A percentile compares a stretch with the other conserved stretches of the same genome.
These are phyloP conservation scores for Parafenestella ontariensis DNA, from an alignment of 2,329 filamentous ascomycete genomes.

Conservation along the genomic window DNA sequence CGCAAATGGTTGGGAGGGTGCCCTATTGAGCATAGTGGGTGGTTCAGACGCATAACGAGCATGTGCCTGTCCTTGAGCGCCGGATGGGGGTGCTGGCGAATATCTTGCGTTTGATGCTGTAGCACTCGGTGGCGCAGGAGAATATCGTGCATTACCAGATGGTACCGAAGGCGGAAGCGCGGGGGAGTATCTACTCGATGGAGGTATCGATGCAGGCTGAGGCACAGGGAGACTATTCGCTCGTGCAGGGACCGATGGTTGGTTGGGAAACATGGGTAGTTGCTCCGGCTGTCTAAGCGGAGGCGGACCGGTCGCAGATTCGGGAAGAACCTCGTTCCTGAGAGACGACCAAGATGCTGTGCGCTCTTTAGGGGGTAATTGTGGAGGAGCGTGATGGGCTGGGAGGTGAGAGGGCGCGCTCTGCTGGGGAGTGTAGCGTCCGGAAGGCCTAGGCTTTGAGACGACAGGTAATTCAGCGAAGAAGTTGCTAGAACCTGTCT, in stretches of 20 bases:
- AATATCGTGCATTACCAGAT: slow-evolving; percentile 48
- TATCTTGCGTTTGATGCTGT: slow-evolving; percentile 46
- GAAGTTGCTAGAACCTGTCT: slow-evolving; percentile 50
- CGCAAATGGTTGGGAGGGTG: slow-evolving; percentile 62
- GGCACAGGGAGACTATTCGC: slow-evolving; percentile 43
- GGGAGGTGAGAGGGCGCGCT: slow-evolving; percentile 33
- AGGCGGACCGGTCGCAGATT: slow-evolving; percentile 30
- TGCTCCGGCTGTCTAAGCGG: slow-evolving; percentile 53
- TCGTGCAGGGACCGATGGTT: slow-evolving; percentile 38
- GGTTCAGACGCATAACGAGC: slow-evolving; percentile 50
- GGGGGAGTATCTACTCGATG: slow-evolving; percentile 26
- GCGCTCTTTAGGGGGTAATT: slow-evolving; percentile 42
- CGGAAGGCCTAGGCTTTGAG: slow-evolving; percentile 50
- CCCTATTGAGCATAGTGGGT: slow-evolving; percentile 35
- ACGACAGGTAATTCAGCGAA: slow-evolving; percentile 58
- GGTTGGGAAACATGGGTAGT: slow-evolving; percentile 46
- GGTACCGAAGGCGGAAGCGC: slow-evolving; percentile 38
- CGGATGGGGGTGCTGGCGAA: slow-evolving; percentile 50
- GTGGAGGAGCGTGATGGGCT: slow-evolving; percentile 27
- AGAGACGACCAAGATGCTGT: slow-evolving; percentile 46
- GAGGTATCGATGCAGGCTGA: slow-evolving; percentile 34
- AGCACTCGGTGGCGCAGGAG: slow-evolving; percentile 49
- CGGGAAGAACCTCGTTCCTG: slow-evolving; percentile 44
- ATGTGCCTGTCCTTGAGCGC: slow-evolving; percentile 42
- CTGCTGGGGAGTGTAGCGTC: slow-evolving; percentile 50